Percentiles rank a stretch among this genome's conserved stretches.
Evolutionary conservation across 495 filamentous ascomycete species (phyloP).

Genomic region (Penicillium manginii): DNA sequence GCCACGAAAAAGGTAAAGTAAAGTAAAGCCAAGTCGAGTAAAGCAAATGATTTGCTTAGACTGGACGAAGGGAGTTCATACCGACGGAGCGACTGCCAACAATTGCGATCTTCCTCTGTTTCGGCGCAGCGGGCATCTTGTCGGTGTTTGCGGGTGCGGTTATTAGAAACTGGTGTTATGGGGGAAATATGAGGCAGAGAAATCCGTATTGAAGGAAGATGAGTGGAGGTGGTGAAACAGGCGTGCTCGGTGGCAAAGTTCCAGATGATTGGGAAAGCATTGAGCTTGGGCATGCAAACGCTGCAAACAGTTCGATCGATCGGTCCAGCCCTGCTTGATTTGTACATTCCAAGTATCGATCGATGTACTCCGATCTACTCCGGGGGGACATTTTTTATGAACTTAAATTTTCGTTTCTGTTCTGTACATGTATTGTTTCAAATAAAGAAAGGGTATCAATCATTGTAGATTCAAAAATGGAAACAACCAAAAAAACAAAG

Average conservation of each 20-base stretch:
- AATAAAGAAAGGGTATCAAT: not conserved
- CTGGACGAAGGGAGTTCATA: conserved; percentile 47
- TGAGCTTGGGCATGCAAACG: conserved; percentile 30
- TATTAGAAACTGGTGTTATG: too few relatives aligned
- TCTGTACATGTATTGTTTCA: too few relatives aligned
- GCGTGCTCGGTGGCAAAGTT: conserved; percentile 30
- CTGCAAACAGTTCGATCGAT: conserved; percentile 29
- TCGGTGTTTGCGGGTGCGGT: not conserved
- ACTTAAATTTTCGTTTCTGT: too few relatives aligned
- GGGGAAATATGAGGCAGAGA: not conserved
- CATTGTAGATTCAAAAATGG: not conserved
- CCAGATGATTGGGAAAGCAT: conserved; percentile 19
- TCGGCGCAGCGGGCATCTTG: conserved; percentile 79
- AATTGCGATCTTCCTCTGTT: conserved; percentile 97
- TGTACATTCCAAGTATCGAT: not conserved
- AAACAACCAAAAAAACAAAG: too few relatives aligned
- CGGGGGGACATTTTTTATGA: too few relatives aligned
- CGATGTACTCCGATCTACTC: not conserved
- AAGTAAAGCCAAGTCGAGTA: not conserved
- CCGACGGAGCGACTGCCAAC: conserved; percentile 97
- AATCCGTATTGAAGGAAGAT: not conserved
- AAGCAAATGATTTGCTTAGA: not conserved
- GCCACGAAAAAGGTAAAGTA: not conserved
- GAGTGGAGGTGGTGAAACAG: conserved; percentile 3
- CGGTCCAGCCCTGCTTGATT: not conserved